Base-by-base conservation (phyloP, 805 yeast species). In the Ogataea parapolymorpha region DNA sequence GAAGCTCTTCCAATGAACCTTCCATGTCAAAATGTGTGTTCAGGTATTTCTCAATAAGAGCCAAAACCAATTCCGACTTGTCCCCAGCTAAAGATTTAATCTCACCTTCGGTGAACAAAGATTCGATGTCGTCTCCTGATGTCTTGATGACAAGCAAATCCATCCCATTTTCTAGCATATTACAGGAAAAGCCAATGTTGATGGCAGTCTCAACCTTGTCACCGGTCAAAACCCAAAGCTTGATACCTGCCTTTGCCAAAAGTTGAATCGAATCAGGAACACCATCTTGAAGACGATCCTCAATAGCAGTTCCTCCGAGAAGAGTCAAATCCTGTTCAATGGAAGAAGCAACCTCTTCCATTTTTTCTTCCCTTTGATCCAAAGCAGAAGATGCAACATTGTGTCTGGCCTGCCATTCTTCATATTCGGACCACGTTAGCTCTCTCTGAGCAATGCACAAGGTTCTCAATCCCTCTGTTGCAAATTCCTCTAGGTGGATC, bases 141-240 rank as follows among this genome's bases (percentile, higher is more conserved):
- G 82, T 77, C 52, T 79, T 78, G 37, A 85, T 63, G 9, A 85
- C 79, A 37, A 85, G 60, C 18, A 85, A 64, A 51, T 85, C 82
- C 95, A 85, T 85, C 34, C 82, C 85, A 49, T 74, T 82, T 40
- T 81, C 82, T 41, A 85, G 67, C 41, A 85, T 66, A 54, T 85
- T 85, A 73, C 95, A 85, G 2, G 90, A 82, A 57, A 85, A 85
- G 3, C 93, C 95, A 68, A 85, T 85, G 55, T 85, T 85, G 52
- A 85, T 85, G 10, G 93, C 95, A 24, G 95, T 85, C 62, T 85
- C 95, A n/a, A 85, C 86, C 61, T 83, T 85, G 61, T 85, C 95
- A 65, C 95, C 95, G 3, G 95, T 85, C 35, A 85, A 68, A 34
- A 85, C 93, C 95, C 95, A 85, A 39, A 85, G 66, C 60, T 85